Percentiles rank a stretch among this genome's conserved stretches.
Evolutionary conservation across 768 basidiomycete species (phyloP).

Genomic region (Lactarius deliciosus): DNA sequence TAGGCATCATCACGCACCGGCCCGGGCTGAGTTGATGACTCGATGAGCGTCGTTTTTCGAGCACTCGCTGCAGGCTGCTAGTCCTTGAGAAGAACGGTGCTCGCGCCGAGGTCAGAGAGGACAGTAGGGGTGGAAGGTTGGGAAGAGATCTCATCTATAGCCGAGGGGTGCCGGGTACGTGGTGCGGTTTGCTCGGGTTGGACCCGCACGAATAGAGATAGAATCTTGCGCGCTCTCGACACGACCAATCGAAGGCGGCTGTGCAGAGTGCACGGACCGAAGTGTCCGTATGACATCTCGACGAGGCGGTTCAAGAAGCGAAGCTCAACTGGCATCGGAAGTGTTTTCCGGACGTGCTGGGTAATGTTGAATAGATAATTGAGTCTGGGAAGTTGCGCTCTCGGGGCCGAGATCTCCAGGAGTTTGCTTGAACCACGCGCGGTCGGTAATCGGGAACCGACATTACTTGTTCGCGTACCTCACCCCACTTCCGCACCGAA

Average conservation of each 20-base stretch:
- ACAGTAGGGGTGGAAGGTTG: not conserved
- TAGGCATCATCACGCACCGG: not conserved
- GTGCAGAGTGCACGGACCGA: slow-evolving; percentile 13
- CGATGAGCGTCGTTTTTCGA: not conserved
- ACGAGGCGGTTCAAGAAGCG: not conserved
- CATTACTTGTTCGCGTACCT: not conserved
- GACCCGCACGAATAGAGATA: not conserved
- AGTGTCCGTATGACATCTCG: not conserved
- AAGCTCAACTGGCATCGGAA: not conserved
- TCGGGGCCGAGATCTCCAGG: slow-evolving; percentile 1
- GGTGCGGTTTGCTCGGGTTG: not conserved
- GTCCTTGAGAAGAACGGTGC: not conserved
- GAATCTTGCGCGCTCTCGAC: slow-evolving; percentile 14
- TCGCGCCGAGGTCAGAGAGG: not conserved
- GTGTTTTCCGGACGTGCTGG: not conserved
- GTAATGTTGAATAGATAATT: not conserved
- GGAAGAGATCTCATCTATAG: slow-evolving; percentile 14
- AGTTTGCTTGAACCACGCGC: not conserved
- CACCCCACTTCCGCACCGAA: slow-evolving; percentile 16
- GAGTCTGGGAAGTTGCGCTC: not conserved
- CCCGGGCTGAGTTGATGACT: not conserved
- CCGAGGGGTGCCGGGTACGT: slow-evolving; percentile 1
- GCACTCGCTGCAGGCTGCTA: not conserved
- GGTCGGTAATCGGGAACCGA: not conserved
- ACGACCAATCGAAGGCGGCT: not conserved